Percentiles rank a stretch among this genome's conserved stretches.
These are phyloP conservation scores for Gamsiella multidivaricata DNA, from an alignment of 192 early-diverging fungal genomes.

Conservation along the genomic window DNA sequence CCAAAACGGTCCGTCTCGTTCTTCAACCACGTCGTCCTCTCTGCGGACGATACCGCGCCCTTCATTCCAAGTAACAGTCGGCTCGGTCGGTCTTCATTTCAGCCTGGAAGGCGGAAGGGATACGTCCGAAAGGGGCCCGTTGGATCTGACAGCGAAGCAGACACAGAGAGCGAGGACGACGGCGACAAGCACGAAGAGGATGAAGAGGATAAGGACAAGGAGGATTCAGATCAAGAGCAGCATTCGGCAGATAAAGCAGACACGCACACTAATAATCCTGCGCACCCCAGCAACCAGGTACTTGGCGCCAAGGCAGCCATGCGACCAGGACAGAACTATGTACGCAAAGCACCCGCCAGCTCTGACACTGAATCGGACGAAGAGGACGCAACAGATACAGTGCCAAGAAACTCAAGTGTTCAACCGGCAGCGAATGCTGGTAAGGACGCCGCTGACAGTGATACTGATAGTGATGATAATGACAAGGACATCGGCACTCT, in stretches of 20 bases:
- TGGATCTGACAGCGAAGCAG: constrained; percentile 24
- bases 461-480: constrained; percentile 9
- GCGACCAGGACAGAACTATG: constrained; percentile 46
- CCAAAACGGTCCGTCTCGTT: constrained; percentile 42
- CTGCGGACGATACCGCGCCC: background rate
- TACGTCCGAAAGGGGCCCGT: constrained; percentile 39
- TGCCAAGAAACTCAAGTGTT: too few relatives aligned
- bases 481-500: constrained; percentile 10
- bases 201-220: background rate
- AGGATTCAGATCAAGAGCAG: background rate
- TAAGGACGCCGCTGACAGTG: constrained; percentile 1
- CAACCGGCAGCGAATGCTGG: too few relatives aligned
- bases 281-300: constrained; percentile 1
- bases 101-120: constrained; percentile 21
- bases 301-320: background rate
- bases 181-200: background rate
- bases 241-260: background rate
- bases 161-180: constrained; percentile 1
- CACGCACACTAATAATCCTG: too few relatives aligned
- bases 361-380: constrained; percentile 49
- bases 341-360: constrained; percentile 34
- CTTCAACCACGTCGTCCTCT: constrained; percentile 10
- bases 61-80: background rate
- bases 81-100: constrained; percentile 22
- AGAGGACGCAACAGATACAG: constrained; percentile 7